Evolutionary conservation across 2,329 filamentous ascomycete species (phyloP).

Genomic region (Incumbomyces delicatus): DNA sequence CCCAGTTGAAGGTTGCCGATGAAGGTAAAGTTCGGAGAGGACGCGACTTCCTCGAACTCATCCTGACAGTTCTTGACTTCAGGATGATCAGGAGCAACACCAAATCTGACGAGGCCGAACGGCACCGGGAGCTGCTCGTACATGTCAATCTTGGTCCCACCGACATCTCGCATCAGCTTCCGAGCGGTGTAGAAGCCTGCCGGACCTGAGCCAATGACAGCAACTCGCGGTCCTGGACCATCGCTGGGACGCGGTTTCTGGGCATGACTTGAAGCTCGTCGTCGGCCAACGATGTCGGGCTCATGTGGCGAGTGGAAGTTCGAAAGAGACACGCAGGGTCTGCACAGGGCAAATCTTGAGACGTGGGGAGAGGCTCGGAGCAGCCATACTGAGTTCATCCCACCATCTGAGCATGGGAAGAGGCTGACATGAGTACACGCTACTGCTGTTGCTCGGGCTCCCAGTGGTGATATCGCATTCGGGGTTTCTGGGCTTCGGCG

Average conservation of each 20-base stretch:
- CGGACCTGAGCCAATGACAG: conserved; percentile 84
- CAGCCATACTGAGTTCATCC: conserved; percentile 6
- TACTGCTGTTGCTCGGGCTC: too few relatives aligned
- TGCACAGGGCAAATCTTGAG: background rate
- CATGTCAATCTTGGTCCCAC: conserved; percentile 75
- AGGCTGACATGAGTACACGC: background rate
- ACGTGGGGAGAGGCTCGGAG: background rate
- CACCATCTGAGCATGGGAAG: background rate
- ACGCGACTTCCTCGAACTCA: conserved; percentile 81
- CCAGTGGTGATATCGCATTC: too few relatives aligned
- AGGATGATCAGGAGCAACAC: conserved; percentile 95
- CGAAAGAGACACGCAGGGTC: background rate
- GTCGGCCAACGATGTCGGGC: conserved; percentile 44
- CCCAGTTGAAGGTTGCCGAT: conserved; percentile 82
- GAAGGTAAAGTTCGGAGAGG: conserved; percentile 75
- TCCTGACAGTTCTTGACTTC: conserved; percentile 99
- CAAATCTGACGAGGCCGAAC: conserved; percentile 84
- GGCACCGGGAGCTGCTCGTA: conserved; percentile 90
- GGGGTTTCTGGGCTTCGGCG: too few relatives aligned
- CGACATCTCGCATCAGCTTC: conserved; percentile 66
- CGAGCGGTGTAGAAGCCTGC: conserved; percentile 94
- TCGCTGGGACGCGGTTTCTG: conserved; percentile 6
- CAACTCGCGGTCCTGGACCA: conserved; percentile 60
- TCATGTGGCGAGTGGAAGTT: conserved; percentile 47
- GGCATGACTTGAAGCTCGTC: conserved; percentile 24